These are phyloP conservation scores for Candida gigantensis DNA, from an alignment of 1,139 yeast genomes.

Conservation along the genomic window DNA sequence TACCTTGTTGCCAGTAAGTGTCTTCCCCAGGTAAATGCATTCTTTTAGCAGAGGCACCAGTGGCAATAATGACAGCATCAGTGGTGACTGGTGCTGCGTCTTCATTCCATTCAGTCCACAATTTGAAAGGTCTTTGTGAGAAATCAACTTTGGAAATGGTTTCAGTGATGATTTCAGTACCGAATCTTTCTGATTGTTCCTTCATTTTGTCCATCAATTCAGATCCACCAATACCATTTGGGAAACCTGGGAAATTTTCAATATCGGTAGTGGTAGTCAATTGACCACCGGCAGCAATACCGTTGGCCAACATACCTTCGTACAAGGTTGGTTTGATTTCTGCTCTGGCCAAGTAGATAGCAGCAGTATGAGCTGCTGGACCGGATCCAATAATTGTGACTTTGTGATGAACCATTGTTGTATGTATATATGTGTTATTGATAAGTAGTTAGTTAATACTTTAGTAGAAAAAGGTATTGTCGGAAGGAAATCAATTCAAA, in stretches of 20 bases:
- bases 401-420: slow-evolving; percentile 77
- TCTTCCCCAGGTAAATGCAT: slow-evolving; percentile 95
- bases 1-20: slow-evolving; percentile 97
- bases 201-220: slow-evolving; percentile 93
- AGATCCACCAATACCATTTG: slow-evolving; percentile 86
- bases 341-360: slow-evolving; percentile 93
- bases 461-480: background rate
- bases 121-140: slow-evolving; percentile 83
- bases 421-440: slow-evolving; percentile 1
- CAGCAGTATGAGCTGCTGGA: slow-evolving; percentile 99
- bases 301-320: slow-evolving; percentile 97
- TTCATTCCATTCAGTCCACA: slow-evolving; percentile 95
- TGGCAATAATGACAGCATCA: slow-evolving; percentile 89
- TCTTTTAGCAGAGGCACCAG: slow-evolving; percentile 98
- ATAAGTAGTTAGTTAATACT: background rate
- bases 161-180: slow-evolving; percentile 92
- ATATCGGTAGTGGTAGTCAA: slow-evolving; percentile 96
- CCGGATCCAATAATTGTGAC: slow-evolving; percentile 97
- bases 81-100: slow-evolving; percentile 87
- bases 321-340: slow-evolving; percentile 91
- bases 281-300: slow-evolving; percentile 98
- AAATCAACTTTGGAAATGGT: slow-evolving; percentile 91
- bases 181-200: slow-evolving; percentile 80
- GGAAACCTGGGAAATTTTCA: slow-evolving; percentile 98
- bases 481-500: background rate